These are phyloP conservation scores for Aschersonia sp. DNA, from an alignment of 2,329 filamentous ascomycete species.

Conservation along the genomic window DNA sequence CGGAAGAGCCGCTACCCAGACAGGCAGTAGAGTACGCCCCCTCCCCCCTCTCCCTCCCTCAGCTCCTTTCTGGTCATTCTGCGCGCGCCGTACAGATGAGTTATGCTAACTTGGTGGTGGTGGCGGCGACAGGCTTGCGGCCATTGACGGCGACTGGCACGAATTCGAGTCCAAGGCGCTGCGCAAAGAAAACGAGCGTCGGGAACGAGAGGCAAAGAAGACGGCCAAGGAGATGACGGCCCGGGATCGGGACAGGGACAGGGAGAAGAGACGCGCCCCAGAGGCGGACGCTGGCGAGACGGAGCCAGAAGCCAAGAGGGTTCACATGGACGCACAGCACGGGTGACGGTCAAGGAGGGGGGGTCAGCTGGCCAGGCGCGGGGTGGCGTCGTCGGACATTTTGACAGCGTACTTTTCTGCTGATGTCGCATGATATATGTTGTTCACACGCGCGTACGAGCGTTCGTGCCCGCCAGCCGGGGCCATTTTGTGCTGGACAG, in stretches of 20 bases:
- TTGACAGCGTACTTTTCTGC: too few species aligned
- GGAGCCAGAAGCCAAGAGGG: constrained; percentile 18
- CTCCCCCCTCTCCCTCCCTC: not conserved
- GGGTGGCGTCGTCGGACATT: too few species aligned
- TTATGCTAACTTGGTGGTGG: not conserved
- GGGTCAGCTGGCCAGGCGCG: not conserved
- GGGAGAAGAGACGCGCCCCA: constrained; percentile 24
- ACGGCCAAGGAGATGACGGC: constrained; percentile 21
- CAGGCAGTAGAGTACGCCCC: constrained; percentile 66
- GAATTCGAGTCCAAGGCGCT: constrained; percentile 96
- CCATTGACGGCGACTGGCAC: constrained; percentile 90
- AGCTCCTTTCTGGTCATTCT: not conserved
- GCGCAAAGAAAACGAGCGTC: constrained; percentile 72
- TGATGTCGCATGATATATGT: too few species aligned
- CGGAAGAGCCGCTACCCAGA: constrained; percentile 61
- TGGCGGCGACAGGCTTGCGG: constrained; percentile 42
- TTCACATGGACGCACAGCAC: constrained; percentile 14
- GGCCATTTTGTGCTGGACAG: too few species aligned
- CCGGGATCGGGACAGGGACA: constrained; percentile 7
- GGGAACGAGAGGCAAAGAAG: constrained; percentile 36
- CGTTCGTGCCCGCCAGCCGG: too few species aligned
- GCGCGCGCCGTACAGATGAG: not conserved
- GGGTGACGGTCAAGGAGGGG: not conserved
- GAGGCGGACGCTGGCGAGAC: constrained; percentile 13
- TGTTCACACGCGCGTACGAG: too few species aligned